Evolutionary conservation across 2,329 filamentous ascomycete species (phyloP).

Genomic region (Geosmithia putterillii): DNA sequence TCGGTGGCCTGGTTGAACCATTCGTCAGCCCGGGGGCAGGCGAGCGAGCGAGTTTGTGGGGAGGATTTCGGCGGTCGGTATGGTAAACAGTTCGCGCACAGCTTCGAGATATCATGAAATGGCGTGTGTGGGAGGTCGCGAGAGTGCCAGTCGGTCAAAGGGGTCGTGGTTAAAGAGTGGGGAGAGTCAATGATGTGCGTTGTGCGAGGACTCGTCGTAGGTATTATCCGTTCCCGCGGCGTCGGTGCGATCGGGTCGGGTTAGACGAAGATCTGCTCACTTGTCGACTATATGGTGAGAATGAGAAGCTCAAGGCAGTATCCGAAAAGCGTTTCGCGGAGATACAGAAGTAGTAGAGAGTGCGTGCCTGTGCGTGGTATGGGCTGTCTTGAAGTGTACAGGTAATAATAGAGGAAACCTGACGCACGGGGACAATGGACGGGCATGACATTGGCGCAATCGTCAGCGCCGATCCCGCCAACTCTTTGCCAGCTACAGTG

Average conservation of each 20-base stretch:
- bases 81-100: slow-evolving; percentile 1
- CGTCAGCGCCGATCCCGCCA: background rate
- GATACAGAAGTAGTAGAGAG: background rate
- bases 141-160: background rate
- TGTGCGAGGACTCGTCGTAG: too few relatives aligned
- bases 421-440: background rate
- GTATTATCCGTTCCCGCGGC: background rate
- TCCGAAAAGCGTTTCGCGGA: background rate
- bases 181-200: background rate
- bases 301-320: background rate
- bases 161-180: background rate
- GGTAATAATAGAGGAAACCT: background rate
- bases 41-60: background rate
- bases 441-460: background rate
- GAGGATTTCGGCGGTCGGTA: slow-evolving; percentile 2
- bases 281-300: background rate
- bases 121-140: background rate
- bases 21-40: background rate
- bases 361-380: background rate
- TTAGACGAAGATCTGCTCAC: background rate
- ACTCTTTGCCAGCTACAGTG: background rate
- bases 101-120: background rate
- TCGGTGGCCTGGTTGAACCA: slow-evolving; percentile 1
- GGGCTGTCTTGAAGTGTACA: background rate
- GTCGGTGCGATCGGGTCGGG: background rate